Percentiles rank a stretch among this genome's conserved stretches.
Evolutionary conservation across 805 yeast genomes (phyloP).

Genomic region (Kodamaea sagamina): DNA sequence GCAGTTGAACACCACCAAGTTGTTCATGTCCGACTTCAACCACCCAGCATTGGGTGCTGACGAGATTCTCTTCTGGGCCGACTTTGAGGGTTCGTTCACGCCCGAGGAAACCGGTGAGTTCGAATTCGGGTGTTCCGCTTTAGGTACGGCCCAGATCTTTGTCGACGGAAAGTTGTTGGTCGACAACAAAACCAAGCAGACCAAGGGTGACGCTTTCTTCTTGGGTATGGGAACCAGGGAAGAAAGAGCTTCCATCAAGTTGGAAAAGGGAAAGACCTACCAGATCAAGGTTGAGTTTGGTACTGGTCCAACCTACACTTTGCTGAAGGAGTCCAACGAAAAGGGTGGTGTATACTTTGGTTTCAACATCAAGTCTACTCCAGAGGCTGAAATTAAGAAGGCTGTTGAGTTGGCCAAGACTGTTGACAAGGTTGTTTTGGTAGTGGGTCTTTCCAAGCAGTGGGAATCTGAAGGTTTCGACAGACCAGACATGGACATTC

Average conservation of each 20-base stretch:
- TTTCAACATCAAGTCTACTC: conserved; percentile 19
- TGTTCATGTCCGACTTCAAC: conserved; percentile 23
- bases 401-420: conserved; percentile 54
- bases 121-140: conserved; percentile 52
- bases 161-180: conserved; percentile 54
- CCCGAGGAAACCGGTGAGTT: conserved; percentile 52
- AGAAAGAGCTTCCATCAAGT: conserved; percentile 37
- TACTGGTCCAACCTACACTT: conserved; percentile 41
- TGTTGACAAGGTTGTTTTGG: conserved; percentile 54
- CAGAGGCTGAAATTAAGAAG: conserved; percentile 25
- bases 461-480: conserved; percentile 66
- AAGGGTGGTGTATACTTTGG: conserved; percentile 31
- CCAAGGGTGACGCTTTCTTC: conserved; percentile 51
- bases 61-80: conserved; percentile 42
- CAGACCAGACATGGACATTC: conserved; percentile 51
- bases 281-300: conserved; percentile 53
- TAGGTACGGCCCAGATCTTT: conserved; percentile 58
- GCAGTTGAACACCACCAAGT: conserved; percentile 17
- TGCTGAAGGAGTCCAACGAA: conserved; percentile 19
- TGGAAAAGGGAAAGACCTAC: conserved; percentile 49
- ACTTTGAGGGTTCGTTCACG: conserved; percentile 43
- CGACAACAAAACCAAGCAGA: conserved; percentile 57
- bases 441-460: conserved; percentile 53
- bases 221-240: conserved; percentile 57
- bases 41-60: conserved; percentile 19